Percentiles rank a stretch among this genome's conserved stretches.
Conservation (phyloP, 169 alveolate species). For the Plasmodium sp. region DNA sequence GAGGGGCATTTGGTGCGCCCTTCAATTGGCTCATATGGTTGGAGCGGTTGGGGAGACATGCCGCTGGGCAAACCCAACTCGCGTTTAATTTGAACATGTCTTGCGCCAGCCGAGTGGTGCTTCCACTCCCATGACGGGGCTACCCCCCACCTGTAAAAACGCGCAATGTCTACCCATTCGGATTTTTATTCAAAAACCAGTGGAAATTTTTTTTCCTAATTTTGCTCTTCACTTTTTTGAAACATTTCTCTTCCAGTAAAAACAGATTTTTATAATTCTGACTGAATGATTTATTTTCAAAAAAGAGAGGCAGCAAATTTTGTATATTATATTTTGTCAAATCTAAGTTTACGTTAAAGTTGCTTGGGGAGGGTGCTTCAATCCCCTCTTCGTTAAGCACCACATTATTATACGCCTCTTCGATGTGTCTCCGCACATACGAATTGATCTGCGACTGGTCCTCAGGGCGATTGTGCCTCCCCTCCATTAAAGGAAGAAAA, state of each 20-base stretch:
- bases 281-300: slow-evolving; percentile 45
- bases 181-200: slow-evolving; percentile 50
- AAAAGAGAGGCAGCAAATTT: slow-evolving; percentile 38
- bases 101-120: not conserved
- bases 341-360: slow-evolving; percentile 16
- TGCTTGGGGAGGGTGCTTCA: not conserved
- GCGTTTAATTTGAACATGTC: not conserved
- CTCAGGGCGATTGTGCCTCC: not conserved
- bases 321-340: slow-evolving; percentile 48
- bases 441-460: not conserved
- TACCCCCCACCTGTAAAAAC: not conserved
- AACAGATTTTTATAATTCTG: slow-evolving; percentile 54
- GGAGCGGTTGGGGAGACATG: not conserved
- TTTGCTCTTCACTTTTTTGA: slow-evolving; percentile 34
- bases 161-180: not conserved
- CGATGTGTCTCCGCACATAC: not conserved
- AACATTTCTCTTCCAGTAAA: slow-evolving; percentile 47
- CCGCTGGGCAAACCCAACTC: not conserved
- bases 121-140: not conserved
- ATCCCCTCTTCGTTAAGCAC: not conserved
- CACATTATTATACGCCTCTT: not conserved
- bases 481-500: not conserved
- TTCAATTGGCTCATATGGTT: not conserved
- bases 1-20: not conserved
- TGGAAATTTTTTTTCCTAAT: slow-evolving; percentile 42